Evolutionary conservation across 306 rosid species (phyloP).

Genomic region (Pyrus bretschneideri): DNA sequence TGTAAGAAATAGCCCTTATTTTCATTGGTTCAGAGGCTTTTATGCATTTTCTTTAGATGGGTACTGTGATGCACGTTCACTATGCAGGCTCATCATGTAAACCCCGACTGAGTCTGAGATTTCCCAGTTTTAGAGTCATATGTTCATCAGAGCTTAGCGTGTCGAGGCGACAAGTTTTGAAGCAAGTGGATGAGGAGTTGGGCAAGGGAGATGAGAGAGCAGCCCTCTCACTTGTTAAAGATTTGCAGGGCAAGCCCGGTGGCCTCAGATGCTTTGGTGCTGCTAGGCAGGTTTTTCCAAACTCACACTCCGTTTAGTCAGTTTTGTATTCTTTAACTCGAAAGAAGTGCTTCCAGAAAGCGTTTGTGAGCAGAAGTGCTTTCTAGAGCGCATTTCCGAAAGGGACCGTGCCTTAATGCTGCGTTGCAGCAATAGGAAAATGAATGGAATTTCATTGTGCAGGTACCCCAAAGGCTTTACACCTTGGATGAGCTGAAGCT

Average conservation of each 20-base stretch:
- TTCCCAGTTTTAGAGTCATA: slow-evolving; percentile 9
- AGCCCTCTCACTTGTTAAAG: slow-evolving; percentile 61
- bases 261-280: slow-evolving; percentile 80
- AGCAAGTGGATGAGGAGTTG: slow-evolving; percentile 59
- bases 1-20: not conserved
- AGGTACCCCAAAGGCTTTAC: slow-evolving; percentile 95
- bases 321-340: not conserved
- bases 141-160: slow-evolving; percentile 46
- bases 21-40: not conserved
- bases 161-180: slow-evolving; percentile 42
- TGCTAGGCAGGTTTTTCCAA: slow-evolving; percentile 59
- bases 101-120: slow-evolving; percentile 7
- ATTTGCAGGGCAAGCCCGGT: slow-evolving; percentile 57
- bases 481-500: slow-evolving; percentile 87
- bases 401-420: too few relatives aligned
- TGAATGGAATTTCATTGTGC: slow-evolving; percentile 1
- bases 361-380: too few relatives aligned
- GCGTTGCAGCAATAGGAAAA: too few relatives aligned
- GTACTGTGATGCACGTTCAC: slow-evolving; percentile 20
- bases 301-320: not conserved
- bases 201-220: slow-evolving; percentile 62
- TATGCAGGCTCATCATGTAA: slow-evolving; percentile 28
- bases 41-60: slow-evolving; percentile 25
- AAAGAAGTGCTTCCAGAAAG: too few relatives aligned
- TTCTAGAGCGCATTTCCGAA: too few relatives aligned